Conservation (phyloP, 106 monocot genomes). For the Xerophyta viscosa region DNA sequence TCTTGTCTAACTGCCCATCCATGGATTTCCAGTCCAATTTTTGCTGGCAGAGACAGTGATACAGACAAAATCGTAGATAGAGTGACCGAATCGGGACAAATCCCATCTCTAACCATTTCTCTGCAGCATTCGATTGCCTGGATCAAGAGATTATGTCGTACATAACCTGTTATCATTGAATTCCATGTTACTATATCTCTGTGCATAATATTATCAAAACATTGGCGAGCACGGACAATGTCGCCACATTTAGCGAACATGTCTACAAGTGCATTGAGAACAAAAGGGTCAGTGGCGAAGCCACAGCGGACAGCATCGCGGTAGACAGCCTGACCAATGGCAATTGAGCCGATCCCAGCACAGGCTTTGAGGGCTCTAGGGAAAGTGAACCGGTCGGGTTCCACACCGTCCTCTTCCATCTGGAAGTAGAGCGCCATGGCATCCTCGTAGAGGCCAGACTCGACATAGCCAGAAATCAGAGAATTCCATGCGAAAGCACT, state of each 20-base stretch:
- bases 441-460: constrained; percentile 39
- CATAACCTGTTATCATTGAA: constrained; percentile 55
- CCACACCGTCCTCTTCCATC: constrained; percentile 72
- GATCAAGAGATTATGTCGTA: constrained; percentile 37
- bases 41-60: neutral
- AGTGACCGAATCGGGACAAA: constrained; percentile 39
- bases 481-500: constrained; percentile 65
- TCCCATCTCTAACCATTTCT: constrained; percentile 28
- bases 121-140: constrained; percentile 33
- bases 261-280: constrained; percentile 63
- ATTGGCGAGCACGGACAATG: constrained; percentile 27
- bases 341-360: constrained; percentile 45
- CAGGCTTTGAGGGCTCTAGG: constrained; percentile 78
- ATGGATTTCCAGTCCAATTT: constrained; percentile 43
- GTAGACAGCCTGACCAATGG: constrained; percentile 46
- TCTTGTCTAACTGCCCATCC: constrained; percentile 61
- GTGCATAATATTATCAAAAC: constrained; percentile 39
- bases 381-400: constrained; percentile 64
- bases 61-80: constrained; percentile 47
- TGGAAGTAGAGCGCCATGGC: constrained; percentile 72
- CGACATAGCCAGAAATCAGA: constrained; percentile 54
- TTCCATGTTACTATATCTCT: constrained; percentile 54
- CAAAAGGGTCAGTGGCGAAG: constrained; percentile 37
- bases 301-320: constrained; percentile 49
- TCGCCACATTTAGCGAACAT: constrained; percentile 91